These are phyloP conservation scores for Apiospora marii DNA, from an alignment of 2,329 filamentous ascomycete genomes.

Conservation along the genomic window DNA sequence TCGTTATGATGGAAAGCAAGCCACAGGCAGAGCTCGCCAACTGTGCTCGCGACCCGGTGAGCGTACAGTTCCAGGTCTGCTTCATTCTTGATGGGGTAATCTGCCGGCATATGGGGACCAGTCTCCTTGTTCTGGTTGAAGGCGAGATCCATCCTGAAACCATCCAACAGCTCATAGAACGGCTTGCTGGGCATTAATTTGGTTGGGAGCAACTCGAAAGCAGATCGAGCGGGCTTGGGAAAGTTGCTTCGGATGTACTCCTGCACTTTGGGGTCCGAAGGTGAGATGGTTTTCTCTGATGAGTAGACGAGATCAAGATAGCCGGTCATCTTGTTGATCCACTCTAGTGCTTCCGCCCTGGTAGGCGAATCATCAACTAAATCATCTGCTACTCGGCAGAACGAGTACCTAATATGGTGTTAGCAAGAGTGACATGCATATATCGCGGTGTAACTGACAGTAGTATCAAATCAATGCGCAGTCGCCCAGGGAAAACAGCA, in stretches of 20 bases:
- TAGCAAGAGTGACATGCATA: slow-evolving; percentile 23
- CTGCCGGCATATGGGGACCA: slow-evolving; percentile 19
- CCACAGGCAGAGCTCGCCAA: slow-evolving; percentile 73
- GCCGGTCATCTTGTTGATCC: slow-evolving; percentile 64
- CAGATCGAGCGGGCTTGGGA: slow-evolving; percentile 57
- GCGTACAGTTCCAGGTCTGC: slow-evolving; percentile 69
- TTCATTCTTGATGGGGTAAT: slow-evolving; percentile 66
- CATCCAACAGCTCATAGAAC: slow-evolving; percentile 69
- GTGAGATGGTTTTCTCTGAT: slow-evolving; percentile 36
- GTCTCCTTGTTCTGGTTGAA: slow-evolving; percentile 49
- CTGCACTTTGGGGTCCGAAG: slow-evolving; percentile 33
- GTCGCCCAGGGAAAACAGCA: slow-evolving; percentile 70
- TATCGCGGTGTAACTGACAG: slow-evolving; percentile 51
- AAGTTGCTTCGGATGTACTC: slow-evolving; percentile 58
- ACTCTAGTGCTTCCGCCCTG: slow-evolving; percentile 59
- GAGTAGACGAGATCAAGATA: slow-evolving; percentile 65
- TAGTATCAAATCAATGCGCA: slow-evolving; percentile 73
- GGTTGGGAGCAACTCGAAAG: slow-evolving; percentile 66
- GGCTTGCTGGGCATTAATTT: slow-evolving; percentile 64
- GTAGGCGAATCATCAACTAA: slow-evolving; percentile 71
- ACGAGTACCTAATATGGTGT: slow-evolving; percentile 66
- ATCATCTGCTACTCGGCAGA: slow-evolving; percentile 77
- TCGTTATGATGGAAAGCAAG: slow-evolving; percentile 68
- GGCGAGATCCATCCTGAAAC: slow-evolving; percentile 72
- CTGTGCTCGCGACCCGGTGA: slow-evolving; percentile 74